Base-by-base conservation (phyloP, 2,329 filamentous ascomycete genomes). In the Colletotrichum eleusines region DNA sequence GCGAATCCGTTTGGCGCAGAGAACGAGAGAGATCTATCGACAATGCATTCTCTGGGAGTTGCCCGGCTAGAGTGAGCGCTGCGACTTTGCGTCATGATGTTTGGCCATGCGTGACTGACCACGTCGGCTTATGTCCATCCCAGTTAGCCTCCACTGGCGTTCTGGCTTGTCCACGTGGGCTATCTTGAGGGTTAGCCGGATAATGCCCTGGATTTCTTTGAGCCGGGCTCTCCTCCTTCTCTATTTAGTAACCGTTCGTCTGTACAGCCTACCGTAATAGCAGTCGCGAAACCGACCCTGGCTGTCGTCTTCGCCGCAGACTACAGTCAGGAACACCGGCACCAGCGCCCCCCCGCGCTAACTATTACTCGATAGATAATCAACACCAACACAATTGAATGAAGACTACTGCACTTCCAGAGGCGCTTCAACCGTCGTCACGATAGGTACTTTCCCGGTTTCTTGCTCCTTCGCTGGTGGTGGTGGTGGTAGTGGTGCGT, bases 391-490 rank as follows among this genome's bases (percentile, higher is more conserved):
- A 2, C 4, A 7, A 46, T 61, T 61, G n/a, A 11, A 20, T 3
- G 4, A 38, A 28, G 16, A 7, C 59, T 68, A 71, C 31, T 23
- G 64, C 6, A 54, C 58, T 20, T 62, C 69, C 35, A n/a, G 23
- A 5, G 53, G 51, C 5, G 58, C 40, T 33, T 68, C 69, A 20
- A 71, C n/a, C n/a, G 46, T 48, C 6, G 51, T 59, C 35, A 68
- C 65, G 9, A 69, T 48, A 38, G 44, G 58, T 1, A 14, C 46
- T 16, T 71, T 71, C 31, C 59, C 60, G n/a, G 38, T 18, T 16
- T 46, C 31, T 23, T 14, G 12, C 14, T n/a, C 66, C 16, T 38
- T 53, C 7, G 12, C 55, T 44, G 38, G 28, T 23, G 55, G 40
- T 35, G 55, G 12, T 44, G 55, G 40, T 33, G 55, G 12, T 42